Conservation (phyloP, 176 grass and related monocot genomes). For the Eragrostis curvula region DNA sequence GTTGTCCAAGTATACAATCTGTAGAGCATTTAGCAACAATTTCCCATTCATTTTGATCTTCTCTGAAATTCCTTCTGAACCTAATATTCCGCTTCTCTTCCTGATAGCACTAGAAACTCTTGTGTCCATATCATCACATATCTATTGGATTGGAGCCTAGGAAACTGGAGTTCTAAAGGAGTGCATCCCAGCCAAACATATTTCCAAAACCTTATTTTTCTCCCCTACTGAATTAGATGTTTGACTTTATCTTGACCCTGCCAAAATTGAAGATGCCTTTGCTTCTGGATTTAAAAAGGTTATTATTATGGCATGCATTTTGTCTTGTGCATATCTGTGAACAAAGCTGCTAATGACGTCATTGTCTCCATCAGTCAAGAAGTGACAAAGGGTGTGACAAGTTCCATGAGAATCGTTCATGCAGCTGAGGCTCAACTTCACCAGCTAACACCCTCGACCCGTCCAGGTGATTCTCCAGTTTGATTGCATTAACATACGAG, state of each 20-base stretch:
- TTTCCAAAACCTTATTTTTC: too few relatives aligned
- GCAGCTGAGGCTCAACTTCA: slow-evolving; percentile 59
- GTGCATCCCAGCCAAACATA: too few relatives aligned
- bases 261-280: neutral
- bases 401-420: slow-evolving; percentile 62
- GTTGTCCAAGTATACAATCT: too few relatives aligned
- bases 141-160: too few relatives aligned
- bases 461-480: slow-evolving; percentile 46
- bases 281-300: neutral
- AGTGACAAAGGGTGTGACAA: slow-evolving; percentile 59
- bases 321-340: neutral
- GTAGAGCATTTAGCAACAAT: too few relatives aligned
- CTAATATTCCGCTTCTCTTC: neutral
- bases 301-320: neutral
- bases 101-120: too few relatives aligned
- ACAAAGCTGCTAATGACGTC: slow-evolving; percentile 1
- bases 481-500: neutral
- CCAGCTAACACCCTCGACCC: slow-evolving; percentile 26
- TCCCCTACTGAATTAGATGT: too few relatives aligned
- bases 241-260: neutral
- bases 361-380: slow-evolving; percentile 65
- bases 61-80: too few relatives aligned
- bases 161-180: too few relatives aligned
- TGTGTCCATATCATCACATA: too few relatives aligned
- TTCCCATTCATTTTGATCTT: too few relatives aligned